These are phyloP conservation scores for Sporothrix brasiliensis DNA, from an alignment of 2,329 filamentous ascomycete genomes.

Conservation along the genomic window DNA sequence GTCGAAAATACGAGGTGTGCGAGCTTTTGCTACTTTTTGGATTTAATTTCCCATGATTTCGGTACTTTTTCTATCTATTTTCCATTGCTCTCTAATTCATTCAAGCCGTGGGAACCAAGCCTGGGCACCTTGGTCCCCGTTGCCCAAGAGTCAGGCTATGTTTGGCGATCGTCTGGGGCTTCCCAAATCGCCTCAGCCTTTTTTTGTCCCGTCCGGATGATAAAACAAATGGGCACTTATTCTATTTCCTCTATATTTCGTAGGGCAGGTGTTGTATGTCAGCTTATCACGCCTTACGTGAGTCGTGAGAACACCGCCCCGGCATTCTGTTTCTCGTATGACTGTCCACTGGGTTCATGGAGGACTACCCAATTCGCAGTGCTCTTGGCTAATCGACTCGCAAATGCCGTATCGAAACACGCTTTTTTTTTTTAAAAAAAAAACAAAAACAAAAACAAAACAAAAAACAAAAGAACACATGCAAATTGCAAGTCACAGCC, in stretches of 20 bases:
- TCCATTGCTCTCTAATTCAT: too few relatives aligned
- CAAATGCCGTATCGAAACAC: neutral
- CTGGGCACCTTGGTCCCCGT: neutral
- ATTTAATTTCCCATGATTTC: too few relatives aligned
- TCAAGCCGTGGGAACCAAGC: too few relatives aligned
- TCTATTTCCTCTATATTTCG: neutral
- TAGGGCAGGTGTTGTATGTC: constrained; percentile 4
- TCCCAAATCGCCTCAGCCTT: constrained; percentile 12
- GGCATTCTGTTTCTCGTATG: neutral
- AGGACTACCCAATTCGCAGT: neutral
- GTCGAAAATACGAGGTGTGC: too few relatives aligned
- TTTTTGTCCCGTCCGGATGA: neutral
- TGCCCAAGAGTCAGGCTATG: neutral
- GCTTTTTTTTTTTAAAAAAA: too few relatives aligned
- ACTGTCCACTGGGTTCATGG: neutral
- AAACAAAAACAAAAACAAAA: too few relatives aligned
- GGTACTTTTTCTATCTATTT: too few relatives aligned
- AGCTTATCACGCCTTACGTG: neutral
- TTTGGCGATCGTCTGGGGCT: constrained; percentile 4
- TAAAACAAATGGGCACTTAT: neutral
- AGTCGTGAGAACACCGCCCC: neutral
- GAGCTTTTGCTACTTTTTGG: too few relatives aligned
- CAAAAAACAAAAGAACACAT: too few relatives aligned
- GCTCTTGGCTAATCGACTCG: neutral
- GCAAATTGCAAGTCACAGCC: neutral